Base-by-base conservation (phyloP, 2,329 filamentous ascomycete species). In the Colletotrichum cuscutae region DNA sequence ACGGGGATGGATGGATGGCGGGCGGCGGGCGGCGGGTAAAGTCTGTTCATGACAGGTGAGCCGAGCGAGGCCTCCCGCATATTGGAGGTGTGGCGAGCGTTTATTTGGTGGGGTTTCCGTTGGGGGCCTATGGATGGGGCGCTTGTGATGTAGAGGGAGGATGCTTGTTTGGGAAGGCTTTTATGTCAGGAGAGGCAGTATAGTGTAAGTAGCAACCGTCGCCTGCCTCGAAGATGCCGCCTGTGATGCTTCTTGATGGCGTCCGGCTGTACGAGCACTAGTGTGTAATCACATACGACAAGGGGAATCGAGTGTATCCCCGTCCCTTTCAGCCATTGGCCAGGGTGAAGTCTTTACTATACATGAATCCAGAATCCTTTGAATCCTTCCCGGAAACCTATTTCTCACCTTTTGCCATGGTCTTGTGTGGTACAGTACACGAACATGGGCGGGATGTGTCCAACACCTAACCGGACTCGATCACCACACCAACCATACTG, bases 401-500 rank as follows among this genome's bases (percentile, higher is more conserved):
- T 9, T 3, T 49, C 8, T 4, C 19, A 9, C 15, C 19, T 5
- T 49, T 24, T 42, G 19, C 24, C 35, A 59, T n/a, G 6, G 57
- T 6, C 30, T n/a, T 24, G 32, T 12, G 32, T 12, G 11, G 42
- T 49, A n/a, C 42, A 24, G 22, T 7, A 8, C n/a, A 13, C 32
- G 4, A 9, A 13, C 57, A 19, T 22, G 60, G 24, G 7, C 24
- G 24, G 22, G 30, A 49, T 22, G 28, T 15, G 28, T 63, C 37
- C 37, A 22, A 19, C 13, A 19, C 35, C 12, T 24, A n/a, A 63
- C 60, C n/a, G 60, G 13, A 8, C 22, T 52, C 4, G 15, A 28
- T 15, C 60, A 24, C 37, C 24, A 63, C 5, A 22, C 13, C 73
- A 0, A 75, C 76, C 2, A 81, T 62, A 1, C 76, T 75, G 2